Evolutionary conservation across 2,329 filamentous ascomycete species (phyloP).

Genomic region (Phoma sp.): DNA sequence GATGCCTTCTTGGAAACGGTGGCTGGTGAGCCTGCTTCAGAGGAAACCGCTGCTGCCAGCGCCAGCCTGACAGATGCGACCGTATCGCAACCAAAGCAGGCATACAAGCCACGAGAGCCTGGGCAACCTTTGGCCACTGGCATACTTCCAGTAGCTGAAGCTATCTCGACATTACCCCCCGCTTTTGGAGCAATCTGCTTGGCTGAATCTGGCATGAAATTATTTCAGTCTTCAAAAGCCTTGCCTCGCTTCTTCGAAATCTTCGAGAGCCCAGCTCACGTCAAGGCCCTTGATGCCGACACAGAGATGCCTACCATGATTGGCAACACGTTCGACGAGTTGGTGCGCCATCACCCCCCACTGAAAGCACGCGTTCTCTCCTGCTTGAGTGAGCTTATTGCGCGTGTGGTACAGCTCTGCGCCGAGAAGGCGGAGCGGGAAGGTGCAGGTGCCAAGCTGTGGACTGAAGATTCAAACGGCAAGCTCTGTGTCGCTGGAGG

Average conservation of each 20-base stretch:
- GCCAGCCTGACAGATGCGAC: constrained; percentile 21
- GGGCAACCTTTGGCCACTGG: constrained; percentile 62
- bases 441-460: constrained; percentile 80
- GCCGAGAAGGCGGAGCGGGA: constrained; percentile 70
- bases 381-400: constrained; percentile 88
- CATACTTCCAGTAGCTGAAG: constrained; percentile 86
- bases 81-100: constrained; percentile 15
- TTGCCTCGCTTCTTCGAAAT: constrained; percentile 91
- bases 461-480: constrained; percentile 65
- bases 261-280: constrained; percentile 91
- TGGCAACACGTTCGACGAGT: constrained; percentile 87
- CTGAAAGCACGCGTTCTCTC: constrained; percentile 81
- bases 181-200: constrained; percentile 94
- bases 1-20: constrained; percentile 84
- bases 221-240: constrained; percentile 83
- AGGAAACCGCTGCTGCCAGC: constrained; percentile 22
- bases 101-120: constrained; percentile 33
- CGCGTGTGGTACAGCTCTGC: constrained; percentile 77
- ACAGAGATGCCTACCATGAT: constrained; percentile 73
- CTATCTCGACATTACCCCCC: constrained; percentile 83
- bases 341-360: constrained; percentile 89
- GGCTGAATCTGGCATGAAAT: constrained; percentile 82
- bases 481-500: constrained; percentile 66
- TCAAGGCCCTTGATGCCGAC: constrained; percentile 81
- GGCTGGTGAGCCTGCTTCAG: constrained; percentile 53